phyloP scores from a whole-genome alignment of 306 rosid genomes.

The Quercus gilva region DNA sequence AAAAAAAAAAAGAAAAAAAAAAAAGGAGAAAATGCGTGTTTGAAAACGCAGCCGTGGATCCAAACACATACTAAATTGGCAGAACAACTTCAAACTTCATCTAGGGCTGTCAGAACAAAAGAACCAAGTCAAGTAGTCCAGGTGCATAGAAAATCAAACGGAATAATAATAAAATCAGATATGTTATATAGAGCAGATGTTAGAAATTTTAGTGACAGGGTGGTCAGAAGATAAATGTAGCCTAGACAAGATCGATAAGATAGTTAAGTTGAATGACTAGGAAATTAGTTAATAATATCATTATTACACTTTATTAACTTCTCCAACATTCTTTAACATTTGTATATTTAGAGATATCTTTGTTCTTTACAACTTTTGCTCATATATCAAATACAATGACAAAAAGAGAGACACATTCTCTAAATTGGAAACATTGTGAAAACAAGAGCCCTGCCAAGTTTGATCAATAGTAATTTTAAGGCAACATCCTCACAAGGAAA shows the following conservation, averaged over 20 bases:
- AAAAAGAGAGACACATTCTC: too few relatives aligned
- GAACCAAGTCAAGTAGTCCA: background rate
- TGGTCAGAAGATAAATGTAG: background rate
- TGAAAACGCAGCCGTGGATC: too few relatives aligned
- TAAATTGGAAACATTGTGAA: too few relatives aligned
- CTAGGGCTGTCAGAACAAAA: background rate
- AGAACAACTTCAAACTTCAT: background rate
- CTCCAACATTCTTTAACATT: background rate
- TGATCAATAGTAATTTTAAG: too few relatives aligned
- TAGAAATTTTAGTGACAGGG: background rate
- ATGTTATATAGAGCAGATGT: background rate
- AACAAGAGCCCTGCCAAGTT: too few relatives aligned
- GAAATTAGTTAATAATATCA: background rate
- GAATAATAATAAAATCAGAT: background rate
- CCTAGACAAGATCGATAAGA: background rate
- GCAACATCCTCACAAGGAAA: too few relatives aligned
- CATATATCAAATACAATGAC: too few relatives aligned
- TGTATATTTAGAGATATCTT: too few relatives aligned
- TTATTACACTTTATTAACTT: background rate
- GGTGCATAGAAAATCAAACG: background rate
- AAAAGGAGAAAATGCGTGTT: too few relatives aligned
- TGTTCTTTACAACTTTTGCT: too few relatives aligned
- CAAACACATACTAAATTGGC: background rate
- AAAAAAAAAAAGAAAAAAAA: too few relatives aligned
- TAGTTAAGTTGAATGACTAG: background rate